Evolutionary conservation across 345 rosid genomes (phyloP), one percentile per base, ranked within the genome.

Genomic region (Barbarea vulgaris): DNA sequence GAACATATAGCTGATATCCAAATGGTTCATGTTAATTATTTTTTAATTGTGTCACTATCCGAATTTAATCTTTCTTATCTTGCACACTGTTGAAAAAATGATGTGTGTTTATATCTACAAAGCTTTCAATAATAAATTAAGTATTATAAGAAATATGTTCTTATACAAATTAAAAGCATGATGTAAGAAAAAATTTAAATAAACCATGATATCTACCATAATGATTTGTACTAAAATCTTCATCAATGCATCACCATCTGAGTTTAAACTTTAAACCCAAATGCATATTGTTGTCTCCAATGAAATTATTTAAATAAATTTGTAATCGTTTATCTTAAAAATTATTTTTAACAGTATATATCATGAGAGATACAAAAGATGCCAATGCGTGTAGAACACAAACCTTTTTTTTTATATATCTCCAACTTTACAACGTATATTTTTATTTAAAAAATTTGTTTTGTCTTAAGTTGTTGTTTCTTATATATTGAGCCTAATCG

Each of bases 401-500:
- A 36, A 17, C 4, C 19, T 17, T n/a, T 6, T n/a, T 9, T 31
- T n/a, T 9, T 31, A 15, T 11, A 12, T 69, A 28, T 41, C 4
- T 42, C 39, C 65, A 67, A 28, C 67, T 67, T 60, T 39, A 39
- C 64, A 63, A 68, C 51, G 50, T 31, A 30, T n/a, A 41, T 6
- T 21, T 33, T 68, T 41, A 0, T 37, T 51, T 61, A 34, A 4
- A 52, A 11, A 15, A 1, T 53, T 21, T 22, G 6, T 9, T 61
- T 52, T 69, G 75, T 76, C 75, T 4, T 76, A 61, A 42, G 33
- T 15, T 42, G 70, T 53, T 76, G 80, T 69, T 62, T 42, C 10
- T 61, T 62, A 44, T 69, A 41, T 53, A n/a, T 53, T 60, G 69
- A 52, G 39, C 48, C 64, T 68, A 18, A 30, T 52, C 69, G 31